Conservation (phyloP, 2,329 filamentous ascomycete genomes). For the Ceratocystis papillata region DNA sequence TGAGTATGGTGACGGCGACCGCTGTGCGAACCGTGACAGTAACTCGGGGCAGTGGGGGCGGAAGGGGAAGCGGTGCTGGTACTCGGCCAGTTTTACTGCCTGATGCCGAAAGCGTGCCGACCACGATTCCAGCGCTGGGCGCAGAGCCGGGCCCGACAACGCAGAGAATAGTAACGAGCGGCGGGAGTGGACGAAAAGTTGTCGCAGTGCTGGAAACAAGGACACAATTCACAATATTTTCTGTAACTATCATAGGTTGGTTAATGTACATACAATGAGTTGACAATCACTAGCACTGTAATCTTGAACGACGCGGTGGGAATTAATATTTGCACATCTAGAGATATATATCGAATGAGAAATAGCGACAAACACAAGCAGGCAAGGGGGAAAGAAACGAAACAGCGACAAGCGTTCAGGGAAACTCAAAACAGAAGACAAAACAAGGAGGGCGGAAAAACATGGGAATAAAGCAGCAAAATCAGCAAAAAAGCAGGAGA, state of each 20-base stretch:
- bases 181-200: background rate
- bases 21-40: slow-evolving; percentile 20
- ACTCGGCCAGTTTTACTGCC: slow-evolving; percentile 14
- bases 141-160: slow-evolving; percentile 10
- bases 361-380: slow-evolving; percentile 1
- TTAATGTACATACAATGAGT: background rate
- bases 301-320: background rate
- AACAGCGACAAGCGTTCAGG: background rate
- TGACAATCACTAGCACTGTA: background rate
- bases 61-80: background rate
- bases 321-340: slow-evolving; percentile 9
- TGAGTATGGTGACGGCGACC: slow-evolving; percentile 17
- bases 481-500: background rate
- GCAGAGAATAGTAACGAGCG: background rate
- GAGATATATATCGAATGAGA: slow-evolving; percentile 8
- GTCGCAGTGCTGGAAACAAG: background rate
- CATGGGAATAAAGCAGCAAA: background rate
- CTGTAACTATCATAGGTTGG: background rate
- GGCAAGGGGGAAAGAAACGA: background rate
- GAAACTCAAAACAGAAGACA: background rate
- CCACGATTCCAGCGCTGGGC: slow-evolving; percentile 21
- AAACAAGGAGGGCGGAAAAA: background rate
- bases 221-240: background rate
- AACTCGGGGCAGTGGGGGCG: background rate
- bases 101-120: slow-evolving; percentile 17